These are phyloP conservation scores for Articulospora tetracladia DNA, from an alignment of 495 filamentous ascomycete genomes.

Conservation along the genomic window DNA sequence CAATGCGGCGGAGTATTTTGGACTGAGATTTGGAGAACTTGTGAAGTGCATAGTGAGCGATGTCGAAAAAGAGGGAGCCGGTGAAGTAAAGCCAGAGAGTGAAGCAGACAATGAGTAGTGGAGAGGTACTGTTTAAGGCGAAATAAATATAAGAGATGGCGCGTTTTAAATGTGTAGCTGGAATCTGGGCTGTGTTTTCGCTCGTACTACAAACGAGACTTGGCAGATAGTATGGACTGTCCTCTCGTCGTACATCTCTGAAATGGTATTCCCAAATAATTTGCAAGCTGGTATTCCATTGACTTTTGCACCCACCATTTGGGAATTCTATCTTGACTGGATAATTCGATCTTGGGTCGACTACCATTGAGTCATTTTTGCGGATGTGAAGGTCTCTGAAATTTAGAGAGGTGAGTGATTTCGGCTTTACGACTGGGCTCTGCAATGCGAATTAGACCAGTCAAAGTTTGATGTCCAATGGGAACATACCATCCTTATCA, in stretches of 20 bases:
- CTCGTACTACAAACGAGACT: background rate
- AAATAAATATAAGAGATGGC: background rate
- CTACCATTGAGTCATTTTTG: background rate
- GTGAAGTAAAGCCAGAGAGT: background rate
- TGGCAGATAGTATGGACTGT: background rate
- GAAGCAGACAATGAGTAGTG: background rate
- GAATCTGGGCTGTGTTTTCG: background rate
- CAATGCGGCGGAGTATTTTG: slow-evolving; percentile 3
- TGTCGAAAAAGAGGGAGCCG: slow-evolving; percentile 14
- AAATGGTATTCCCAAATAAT: background rate
- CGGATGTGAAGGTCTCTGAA: background rate
- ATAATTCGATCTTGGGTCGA: background rate
- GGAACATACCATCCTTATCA: background rate
- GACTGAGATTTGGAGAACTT: slow-evolving; percentile 8
- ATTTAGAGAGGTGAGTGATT: background rate
- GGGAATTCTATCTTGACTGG: background rate
- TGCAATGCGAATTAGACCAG: background rate
- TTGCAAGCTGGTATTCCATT: background rate
- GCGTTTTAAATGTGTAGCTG: background rate
- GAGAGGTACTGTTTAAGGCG: background rate
- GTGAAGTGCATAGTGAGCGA: slow-evolving; percentile 10
- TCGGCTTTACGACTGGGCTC: background rate
- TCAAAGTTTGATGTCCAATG: background rate
- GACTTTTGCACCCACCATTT: background rate
- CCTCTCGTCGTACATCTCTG: background rate